Conservation (phyloP, 164 flowering plant species). For the Liriodendron chinense region DNA sequence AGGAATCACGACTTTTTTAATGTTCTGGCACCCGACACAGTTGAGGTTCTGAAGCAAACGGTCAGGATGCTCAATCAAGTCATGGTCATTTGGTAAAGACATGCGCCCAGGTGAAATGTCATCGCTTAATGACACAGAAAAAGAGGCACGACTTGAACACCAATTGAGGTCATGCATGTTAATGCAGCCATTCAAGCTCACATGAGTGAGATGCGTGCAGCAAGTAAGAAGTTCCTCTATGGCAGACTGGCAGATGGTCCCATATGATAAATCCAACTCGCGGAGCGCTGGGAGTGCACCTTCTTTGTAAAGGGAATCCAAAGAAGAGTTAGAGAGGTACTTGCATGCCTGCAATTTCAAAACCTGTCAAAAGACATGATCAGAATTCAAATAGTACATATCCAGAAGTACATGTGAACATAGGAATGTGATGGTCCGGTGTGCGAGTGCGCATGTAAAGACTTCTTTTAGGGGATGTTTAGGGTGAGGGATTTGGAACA, state of each 20-base stretch:
- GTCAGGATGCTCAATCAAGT: slow-evolving; percentile 37
- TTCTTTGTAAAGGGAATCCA: slow-evolving; percentile 78
- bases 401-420: too few relatives aligned
- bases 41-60: slow-evolving; percentile 78
- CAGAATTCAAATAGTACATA: not conserved
- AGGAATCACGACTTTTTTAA: slow-evolving; percentile 80
- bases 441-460: too few relatives aligned
- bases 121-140: slow-evolving; percentile 23
- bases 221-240: slow-evolving; percentile 89
- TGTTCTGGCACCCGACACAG: slow-evolving; percentile 93
- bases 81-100: slow-evolving; percentile 20
- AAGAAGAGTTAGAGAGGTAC: slow-evolving; percentile 70
- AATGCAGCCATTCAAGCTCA: slow-evolving; percentile 85
- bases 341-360: slow-evolving; percentile 97
- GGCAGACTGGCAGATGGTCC: slow-evolving; percentile 77
- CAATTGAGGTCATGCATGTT: slow-evolving; percentile 97
- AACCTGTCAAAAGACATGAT: slow-evolving; percentile 40
- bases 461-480: too few relatives aligned
- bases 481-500: too few relatives aligned
- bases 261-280: slow-evolving; percentile 90
- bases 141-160: slow-evolving; percentile 34
- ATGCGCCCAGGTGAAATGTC: slow-evolving; percentile 15
- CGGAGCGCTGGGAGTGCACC: slow-evolving; percentile 78
- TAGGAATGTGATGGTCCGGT: too few relatives aligned
- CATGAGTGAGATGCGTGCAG: slow-evolving; percentile 85